Base-by-base conservation (phyloP, 176 grass and related monocot species). In the Carex kokanica region DNA sequence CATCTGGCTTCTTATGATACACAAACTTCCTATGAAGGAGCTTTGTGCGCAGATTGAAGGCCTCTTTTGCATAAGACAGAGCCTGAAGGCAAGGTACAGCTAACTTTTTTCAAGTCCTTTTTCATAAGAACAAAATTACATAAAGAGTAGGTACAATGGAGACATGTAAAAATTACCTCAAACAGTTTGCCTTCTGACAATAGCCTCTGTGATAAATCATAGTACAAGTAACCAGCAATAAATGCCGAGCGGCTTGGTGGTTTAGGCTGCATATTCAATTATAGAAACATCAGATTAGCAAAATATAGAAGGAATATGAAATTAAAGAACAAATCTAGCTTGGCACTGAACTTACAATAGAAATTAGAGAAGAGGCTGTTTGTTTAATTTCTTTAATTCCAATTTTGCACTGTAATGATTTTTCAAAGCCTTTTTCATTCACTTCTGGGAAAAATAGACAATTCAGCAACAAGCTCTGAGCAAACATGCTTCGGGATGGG, bases 21-120 rank as follows among this genome's bases (percentile, higher is more conserved):
- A 85, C 79, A 32, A 98, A 98, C 68, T 93, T 94, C 74, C 79
- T 93, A 64, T 60, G 87, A 55, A 98, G 88, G 34, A 98, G 84
- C 56, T 84, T 98, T 45, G 59, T 93, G 52, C 90, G 92, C 79
- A 98, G 67, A 57, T 86, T 57, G 36, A 90, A 84, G 15, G 92
- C 87, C 79, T 94, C 86, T 94, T 86, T 94, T 64, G 89, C 90
- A 79, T 87, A 88, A 73, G 69, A 90, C 81, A 94, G 79, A 83
- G 92, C 95, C 95, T 98, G 82, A 80, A 63, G 78, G 81, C 84
- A 70, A 71, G 18, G 57, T 54, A 4, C 21, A 75, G 27, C 21
- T 14, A 75, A 53, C 29, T 15, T 20, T 43, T 54, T 53, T 25
- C 5, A 25, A 16, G 24, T 23, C 18, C 5, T 45, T 65, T 29